These are phyloP conservation scores for Orychophragmus violaceus DNA, from an alignment of 345 rosid genomes.

Conservation along the genomic window DNA sequence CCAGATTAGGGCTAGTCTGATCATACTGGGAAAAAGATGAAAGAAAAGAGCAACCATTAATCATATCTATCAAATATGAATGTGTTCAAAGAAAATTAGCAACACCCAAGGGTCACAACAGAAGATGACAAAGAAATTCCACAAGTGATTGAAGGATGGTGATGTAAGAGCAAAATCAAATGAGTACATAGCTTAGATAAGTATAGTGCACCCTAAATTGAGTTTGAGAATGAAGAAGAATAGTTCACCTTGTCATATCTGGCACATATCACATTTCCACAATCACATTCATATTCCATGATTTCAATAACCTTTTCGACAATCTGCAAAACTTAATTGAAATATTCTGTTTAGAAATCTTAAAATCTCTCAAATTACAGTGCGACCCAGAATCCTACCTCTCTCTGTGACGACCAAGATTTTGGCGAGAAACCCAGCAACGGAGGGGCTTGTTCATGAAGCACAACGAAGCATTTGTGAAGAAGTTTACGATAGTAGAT, in stretches of 20 bases:
- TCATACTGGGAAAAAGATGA: slow-evolving; percentile 34
- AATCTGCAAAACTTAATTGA: slow-evolving; percentile 38
- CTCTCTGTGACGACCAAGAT: slow-evolving; percentile 47
- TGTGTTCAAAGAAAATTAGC: background rate
- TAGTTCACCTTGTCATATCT: slow-evolving; percentile 53
- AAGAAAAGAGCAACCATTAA: background rate
- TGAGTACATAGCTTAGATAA: background rate
- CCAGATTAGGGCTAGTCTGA: slow-evolving; percentile 42
- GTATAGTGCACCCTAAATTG: background rate
- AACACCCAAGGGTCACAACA: background rate
- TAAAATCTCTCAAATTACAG: background rate
- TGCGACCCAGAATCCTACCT: slow-evolving; percentile 30
- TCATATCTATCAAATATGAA: background rate
- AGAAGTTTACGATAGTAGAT: slow-evolving; percentile 49
- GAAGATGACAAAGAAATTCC: background rate
- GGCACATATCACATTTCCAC: slow-evolving; percentile 42
- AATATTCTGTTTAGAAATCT: background rate
- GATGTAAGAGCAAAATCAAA: background rate
- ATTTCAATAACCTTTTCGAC: slow-evolving; percentile 46
- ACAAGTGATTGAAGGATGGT: background rate
- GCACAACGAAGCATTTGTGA: slow-evolving; percentile 44
- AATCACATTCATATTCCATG: slow-evolving; percentile 15
- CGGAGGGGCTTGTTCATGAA: slow-evolving; percentile 42
- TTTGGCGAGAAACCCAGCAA: slow-evolving; percentile 27
- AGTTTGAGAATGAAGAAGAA: background rate